Base-by-base conservation (phyloP, 768 basidiomycete genomes). In the Cyathus striatus region DNA sequence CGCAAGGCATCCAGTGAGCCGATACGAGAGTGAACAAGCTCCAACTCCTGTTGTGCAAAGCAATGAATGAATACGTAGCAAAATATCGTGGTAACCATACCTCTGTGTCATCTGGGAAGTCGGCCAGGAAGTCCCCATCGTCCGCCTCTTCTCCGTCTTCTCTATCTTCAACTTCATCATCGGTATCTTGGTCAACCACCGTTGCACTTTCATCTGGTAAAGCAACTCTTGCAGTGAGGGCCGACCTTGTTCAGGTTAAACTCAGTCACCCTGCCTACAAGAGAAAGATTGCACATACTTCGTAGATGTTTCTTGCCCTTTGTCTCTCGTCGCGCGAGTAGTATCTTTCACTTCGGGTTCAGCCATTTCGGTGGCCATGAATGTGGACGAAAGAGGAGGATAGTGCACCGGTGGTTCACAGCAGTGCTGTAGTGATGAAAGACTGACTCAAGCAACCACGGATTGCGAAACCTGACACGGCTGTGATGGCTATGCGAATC, bases 31-130 rank as follows among this genome's bases (percentile, higher is more conserved):
- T 95, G 90, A 5, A 90, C 71, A 24, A 96, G 78, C 49, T 94
- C 90, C 25, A 96, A 70, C 51, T 95, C 91, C 93, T 95, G 52
- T 16, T 6, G 41, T 27, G 14, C 10, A 9, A 24, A 30, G 38
- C 38, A 42, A 41, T 34, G 41, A 51, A 46, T 57, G 43, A 20
- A 18, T 21, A 47, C 38, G 44, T 24, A 17, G 20, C 13, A 21
- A 26, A 30, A 34, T 20, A 47, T 24, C 26, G 18, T 9, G 43
- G n/a, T 17, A 25, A 37, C 45, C 79, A 49, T 52, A 90, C 92
- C 62, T 90, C 82, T 2, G 86, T 87, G 25, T 93, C 84, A 45
- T 90, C 88, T 2, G 92, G 90, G 48, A 86, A 83, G 50, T 83
- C 83, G 39, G 70, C 79, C 17, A 95, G 65, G 9, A 86, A 78